Base-by-base conservation (phyloP, 139 green algal genomes). In the Asterochloris erici region DNA sequence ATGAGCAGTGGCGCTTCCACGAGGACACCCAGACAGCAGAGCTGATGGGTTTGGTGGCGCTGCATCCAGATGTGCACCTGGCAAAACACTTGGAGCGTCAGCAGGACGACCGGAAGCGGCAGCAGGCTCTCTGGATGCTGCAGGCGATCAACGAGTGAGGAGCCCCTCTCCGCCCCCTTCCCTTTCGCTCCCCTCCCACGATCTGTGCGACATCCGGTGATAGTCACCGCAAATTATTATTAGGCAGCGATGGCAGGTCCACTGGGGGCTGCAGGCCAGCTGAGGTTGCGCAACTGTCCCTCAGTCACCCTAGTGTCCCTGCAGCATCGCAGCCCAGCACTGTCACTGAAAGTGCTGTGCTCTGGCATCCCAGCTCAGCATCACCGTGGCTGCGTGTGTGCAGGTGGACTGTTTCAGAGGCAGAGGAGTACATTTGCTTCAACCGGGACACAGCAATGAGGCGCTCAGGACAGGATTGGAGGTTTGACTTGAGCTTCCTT, bases 391-490 rank as follows among this genome's bases (percentile, higher is more conserved):
- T 76, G 29, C 66, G n/a, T 28, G 14, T 83, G 14, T 66, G 69
- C 80, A 84, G 80, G 60, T 84, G 80, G 80, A 84, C 54, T 47
- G 54, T 71, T 47, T 68, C 74, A 76, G 80, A 84, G 24, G 80
- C 80, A 26, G 80, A 84, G 63, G 80, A 71, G n/a, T 84, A 79
- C 80, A n/a, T 29, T 24, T 21, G 71, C 15, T 70, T 71, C 62
- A 23, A 54, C 0, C 12, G 19, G 12, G 21, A 47, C 14, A 28
- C 66, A 16, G 61, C 71, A 24, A 17, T 24, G n/a, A n/a, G 14
- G 47, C 61, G 80, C 10, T 74, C 28, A 60, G 79, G 54, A 28
- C 69, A 79, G 26, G 1, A 26, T 14, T 84, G 80, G 80, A 69
- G 63, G 15, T 64, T 84, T 62, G 80, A 84, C 17, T 60, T 79